phyloP scores from a whole-genome alignment of 2,329 filamentous ascomycete genomes.

The Lecanicillium sp. region DNA sequence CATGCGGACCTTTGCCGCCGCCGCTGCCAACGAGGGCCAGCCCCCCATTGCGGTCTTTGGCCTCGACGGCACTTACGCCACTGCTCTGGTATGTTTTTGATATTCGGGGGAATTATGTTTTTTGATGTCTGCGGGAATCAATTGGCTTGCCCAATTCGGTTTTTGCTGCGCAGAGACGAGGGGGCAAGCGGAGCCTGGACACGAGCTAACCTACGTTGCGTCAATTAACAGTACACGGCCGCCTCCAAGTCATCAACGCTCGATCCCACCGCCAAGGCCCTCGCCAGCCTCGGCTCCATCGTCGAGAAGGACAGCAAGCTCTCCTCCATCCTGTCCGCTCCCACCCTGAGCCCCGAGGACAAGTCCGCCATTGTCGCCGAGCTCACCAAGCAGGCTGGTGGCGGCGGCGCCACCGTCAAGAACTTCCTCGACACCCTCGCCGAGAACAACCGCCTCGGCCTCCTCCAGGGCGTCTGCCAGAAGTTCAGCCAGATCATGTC shows the following conservation, averaged over 20 bases:
- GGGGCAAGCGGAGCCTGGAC: too few relatives aligned
- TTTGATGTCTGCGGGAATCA: neutral
- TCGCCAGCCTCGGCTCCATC: conserved; percentile 62
- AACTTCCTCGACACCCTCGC: conserved; percentile 88
- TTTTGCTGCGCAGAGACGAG: neutral
- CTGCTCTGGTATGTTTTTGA: conserved; percentile 74
- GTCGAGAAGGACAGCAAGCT: conserved; percentile 84
- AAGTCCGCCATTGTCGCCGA: conserved; percentile 82
- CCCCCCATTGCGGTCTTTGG: conserved; percentile 89
- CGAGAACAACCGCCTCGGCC: conserved; percentile 89
- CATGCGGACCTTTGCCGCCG: conserved; percentile 73
- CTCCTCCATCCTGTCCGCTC: conserved; percentile 63
- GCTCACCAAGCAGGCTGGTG: conserved; percentile 74
- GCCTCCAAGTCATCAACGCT: conserved; percentile 81
- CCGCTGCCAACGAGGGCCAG: conserved; percentile 60
- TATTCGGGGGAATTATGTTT: neutral
- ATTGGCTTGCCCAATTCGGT: neutral
- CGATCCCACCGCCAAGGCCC: conserved; percentile 75
- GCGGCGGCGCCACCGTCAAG: conserved; percentile 76
- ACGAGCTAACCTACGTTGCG: conserved; percentile 12
- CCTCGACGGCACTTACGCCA: conserved; percentile 96
- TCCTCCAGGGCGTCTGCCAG: conserved; percentile 72
- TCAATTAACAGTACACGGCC: conserved; percentile 76
- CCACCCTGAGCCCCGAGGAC: conserved; percentile 70
- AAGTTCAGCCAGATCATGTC: conserved; percentile 87